These are phyloP conservation scores for Linum tenue DNA, from an alignment of 345 rosid species.

Conservation along the genomic window DNA sequence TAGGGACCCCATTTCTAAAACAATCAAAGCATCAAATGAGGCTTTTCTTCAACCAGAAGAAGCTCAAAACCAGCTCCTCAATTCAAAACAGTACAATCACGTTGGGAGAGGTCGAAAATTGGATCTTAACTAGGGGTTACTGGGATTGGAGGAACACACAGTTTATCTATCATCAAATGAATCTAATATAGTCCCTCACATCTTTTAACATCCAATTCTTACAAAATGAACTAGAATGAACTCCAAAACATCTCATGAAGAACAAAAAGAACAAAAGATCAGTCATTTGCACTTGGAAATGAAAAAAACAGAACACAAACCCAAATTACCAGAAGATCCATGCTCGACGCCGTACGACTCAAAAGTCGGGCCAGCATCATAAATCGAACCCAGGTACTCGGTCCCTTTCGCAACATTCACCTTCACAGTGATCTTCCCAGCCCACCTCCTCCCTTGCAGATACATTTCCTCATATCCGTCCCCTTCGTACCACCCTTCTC, in stretches of 20 bases:
- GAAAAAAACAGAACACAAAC: background rate
- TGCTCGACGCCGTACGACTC: conserved; percentile 66
- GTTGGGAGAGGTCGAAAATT: too few species aligned
- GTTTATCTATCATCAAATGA: background rate
- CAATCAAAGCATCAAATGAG: too few species aligned
- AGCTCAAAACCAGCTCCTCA: too few species aligned
- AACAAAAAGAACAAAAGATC: background rate
- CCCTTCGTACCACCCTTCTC: conserved; percentile 73
- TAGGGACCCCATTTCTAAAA: too few species aligned
- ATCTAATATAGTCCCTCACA: background rate
- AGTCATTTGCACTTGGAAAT: too few species aligned
- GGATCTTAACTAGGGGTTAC: too few species aligned
- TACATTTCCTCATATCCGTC: conserved; percentile 60
- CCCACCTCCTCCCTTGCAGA: conserved; percentile 74
- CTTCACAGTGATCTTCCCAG: conserved; percentile 38
- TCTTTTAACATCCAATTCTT: background rate
- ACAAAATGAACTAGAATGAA: background rate
- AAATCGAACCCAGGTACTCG: conserved; percentile 53
- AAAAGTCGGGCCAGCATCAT: conserved; percentile 70
- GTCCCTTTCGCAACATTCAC: conserved; percentile 39
- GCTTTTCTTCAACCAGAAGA: too few species aligned
- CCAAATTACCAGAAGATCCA: conserved; percentile 68
- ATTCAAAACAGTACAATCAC: too few species aligned
- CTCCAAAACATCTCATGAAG: background rate
- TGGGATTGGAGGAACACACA: too few species aligned